Conservation (phyloP, 805 yeast genomes). For the Saturnispora dispora region DNA sequence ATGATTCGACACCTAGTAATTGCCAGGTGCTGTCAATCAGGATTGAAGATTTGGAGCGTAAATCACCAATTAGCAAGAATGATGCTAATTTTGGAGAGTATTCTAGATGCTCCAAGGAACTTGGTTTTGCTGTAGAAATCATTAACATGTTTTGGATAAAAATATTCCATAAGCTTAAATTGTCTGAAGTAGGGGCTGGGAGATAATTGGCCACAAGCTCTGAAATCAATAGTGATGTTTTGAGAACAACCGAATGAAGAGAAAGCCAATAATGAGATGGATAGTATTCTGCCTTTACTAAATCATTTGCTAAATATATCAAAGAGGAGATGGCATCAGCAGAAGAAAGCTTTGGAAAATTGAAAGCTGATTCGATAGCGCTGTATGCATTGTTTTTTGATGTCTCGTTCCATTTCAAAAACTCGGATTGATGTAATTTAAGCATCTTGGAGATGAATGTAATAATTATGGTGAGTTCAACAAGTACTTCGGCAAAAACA, state of each 20-base stretch:
- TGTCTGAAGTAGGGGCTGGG: conserved; percentile 41
- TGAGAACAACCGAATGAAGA: conserved; percentile 43
- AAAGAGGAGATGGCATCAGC: conserved; percentile 20
- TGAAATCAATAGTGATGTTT: conserved; percentile 6
- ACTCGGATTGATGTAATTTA: conserved; percentile 5
- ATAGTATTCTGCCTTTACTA: conserved; percentile 42
- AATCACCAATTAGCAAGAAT: conserved; percentile 48
- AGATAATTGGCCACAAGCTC: conserved; percentile 34
- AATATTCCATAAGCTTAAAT: conserved; percentile 47
- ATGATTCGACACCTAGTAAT: conserved; percentile 53
- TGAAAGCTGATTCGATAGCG: conserved; percentile 6
- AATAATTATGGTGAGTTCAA: conserved; percentile 60
- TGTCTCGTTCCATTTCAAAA: background rate
- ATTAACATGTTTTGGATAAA: conserved; percentile 49
- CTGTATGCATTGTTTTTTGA: background rate
- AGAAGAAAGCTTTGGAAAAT: conserved; percentile 5
- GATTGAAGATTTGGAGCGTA: conserved; percentile 49
- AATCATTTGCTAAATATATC: conserved; percentile 33
- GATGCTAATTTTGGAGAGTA: conserved; percentile 69
- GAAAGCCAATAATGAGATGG: conserved; percentile 72
- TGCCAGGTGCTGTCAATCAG: conserved; percentile 65
- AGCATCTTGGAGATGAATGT: conserved; percentile 39
- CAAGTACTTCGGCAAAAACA: conserved; percentile 56
- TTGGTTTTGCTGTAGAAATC: conserved; percentile 57
- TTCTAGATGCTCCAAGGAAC: conserved; percentile 59